Conservation (phyloP, 805 yeast genomes). For the Wickerhamiella galacta region DNA sequence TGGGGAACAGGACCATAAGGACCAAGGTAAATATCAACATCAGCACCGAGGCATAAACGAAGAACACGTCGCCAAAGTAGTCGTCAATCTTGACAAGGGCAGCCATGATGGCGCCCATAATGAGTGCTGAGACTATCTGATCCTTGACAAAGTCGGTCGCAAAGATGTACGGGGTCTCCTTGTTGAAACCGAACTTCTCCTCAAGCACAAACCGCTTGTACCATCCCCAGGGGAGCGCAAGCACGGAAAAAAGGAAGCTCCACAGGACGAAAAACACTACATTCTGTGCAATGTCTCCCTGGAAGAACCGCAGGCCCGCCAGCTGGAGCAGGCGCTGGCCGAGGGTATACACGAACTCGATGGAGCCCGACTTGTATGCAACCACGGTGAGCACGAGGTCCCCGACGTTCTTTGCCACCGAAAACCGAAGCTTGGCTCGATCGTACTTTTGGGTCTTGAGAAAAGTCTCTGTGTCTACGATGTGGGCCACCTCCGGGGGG, state of each 20-base stretch:
- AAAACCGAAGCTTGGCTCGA: constrained; percentile 57
- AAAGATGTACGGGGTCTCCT: constrained; percentile 59
- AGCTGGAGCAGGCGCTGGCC: constrained; percentile 17
- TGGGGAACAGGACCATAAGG: constrained; percentile 62
- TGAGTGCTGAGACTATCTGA: constrained; percentile 31
- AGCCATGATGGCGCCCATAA: constrained; percentile 61
- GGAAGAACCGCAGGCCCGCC: constrained; percentile 22
- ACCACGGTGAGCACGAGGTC: constrained; percentile 39
- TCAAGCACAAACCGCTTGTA: constrained; percentile 78
- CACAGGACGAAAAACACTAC: constrained; percentile 42
- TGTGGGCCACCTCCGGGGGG: constrained; percentile 52
- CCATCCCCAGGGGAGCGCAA: constrained; percentile 52
- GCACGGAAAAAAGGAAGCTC: constrained; percentile 33
- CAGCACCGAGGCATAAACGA: constrained; percentile 62
- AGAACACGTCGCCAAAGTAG: constrained; percentile 62
- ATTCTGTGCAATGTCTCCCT: constrained; percentile 54
- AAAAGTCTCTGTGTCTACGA: constrained; percentile 58
- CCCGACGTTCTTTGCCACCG: constrained; percentile 37
- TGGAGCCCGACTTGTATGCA: constrained; percentile 40
- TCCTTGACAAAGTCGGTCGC: constrained; percentile 53
- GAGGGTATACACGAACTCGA: constrained; percentile 46
- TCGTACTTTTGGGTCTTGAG: constrained; percentile 64
- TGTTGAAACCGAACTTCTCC: constrained; percentile 86
- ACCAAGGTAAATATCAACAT: constrained; percentile 55
- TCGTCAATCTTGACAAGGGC: constrained; percentile 69